Percentiles rank a stretch among this genome's conserved stretches.
Conservation (phyloP, 2,329 filamentous ascomycete species). For the Curvularia verruculosa region DNA sequence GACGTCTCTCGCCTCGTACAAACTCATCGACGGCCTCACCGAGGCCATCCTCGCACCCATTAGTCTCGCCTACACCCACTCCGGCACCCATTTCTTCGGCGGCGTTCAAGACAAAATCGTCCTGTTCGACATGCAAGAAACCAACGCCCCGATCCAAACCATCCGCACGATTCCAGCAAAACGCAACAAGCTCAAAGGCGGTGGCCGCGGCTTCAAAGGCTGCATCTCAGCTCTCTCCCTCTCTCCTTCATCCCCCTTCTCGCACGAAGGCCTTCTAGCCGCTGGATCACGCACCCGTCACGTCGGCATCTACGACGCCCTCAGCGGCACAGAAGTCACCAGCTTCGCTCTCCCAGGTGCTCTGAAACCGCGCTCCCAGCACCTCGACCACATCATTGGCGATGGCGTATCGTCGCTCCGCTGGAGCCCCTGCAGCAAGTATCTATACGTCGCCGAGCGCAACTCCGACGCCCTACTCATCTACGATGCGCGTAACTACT, state of each 20-base stretch:
- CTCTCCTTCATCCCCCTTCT: constrained; percentile 27
- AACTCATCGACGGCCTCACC: constrained; percentile 60
- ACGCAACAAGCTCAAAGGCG: constrained; percentile 52
- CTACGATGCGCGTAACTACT: constrained; percentile 65
- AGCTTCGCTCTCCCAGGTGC: constrained; percentile 55
- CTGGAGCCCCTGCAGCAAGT: constrained; percentile 64
- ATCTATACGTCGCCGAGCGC: constrained; percentile 65
- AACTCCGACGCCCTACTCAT: constrained; percentile 62
- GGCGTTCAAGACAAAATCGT: constrained; percentile 62
- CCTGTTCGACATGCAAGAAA: constrained; percentile 61
- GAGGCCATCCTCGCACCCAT: constrained; percentile 63
- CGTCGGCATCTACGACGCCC: constrained; percentile 62
- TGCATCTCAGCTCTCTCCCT: constrained; percentile 60
- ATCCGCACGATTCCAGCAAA: constrained; percentile 55
- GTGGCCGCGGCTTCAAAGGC: constrained; percentile 61
- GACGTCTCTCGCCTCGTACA: constrained; percentile 57
- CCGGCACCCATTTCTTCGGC: constrained; percentile 61
- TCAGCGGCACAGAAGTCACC: constrained; percentile 57
- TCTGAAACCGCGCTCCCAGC: constrained; percentile 10
- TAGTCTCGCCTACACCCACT: constrained; percentile 59
- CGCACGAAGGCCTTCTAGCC: constrained; percentile 57
- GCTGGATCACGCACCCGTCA: constrained; percentile 64
- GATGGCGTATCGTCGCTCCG: constrained; percentile 61
- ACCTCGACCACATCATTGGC: constrained; percentile 42
- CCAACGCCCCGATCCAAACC: constrained; percentile 53